Evolutionary conservation across 2,329 filamentous ascomycete genomes (phyloP), one percentile per base, ranked within the genome.

Genomic region (Scedosporium boydii): DNA sequence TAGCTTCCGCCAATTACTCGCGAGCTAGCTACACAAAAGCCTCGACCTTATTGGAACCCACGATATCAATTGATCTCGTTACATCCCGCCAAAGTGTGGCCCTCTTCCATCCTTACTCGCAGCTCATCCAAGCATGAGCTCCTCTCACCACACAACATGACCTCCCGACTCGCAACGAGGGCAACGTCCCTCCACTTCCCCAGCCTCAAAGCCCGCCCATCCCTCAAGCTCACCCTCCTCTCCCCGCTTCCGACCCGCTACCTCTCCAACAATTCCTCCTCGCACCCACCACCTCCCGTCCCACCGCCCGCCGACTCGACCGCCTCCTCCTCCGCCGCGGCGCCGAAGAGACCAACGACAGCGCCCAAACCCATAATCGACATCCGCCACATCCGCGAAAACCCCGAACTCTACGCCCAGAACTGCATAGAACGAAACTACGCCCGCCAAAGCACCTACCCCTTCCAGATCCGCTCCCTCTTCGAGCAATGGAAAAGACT

Each of bases 371-470:
- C 90, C 27, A 83, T 83, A 57, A 82, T 96, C 67, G 89, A 97
- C 77, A 82, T 96, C 71, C 93, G 91, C 73, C 88, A 95, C 76
- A 96, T 99, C 73, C 92, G 93, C 63, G 84, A 91, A 70, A 90
- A 96, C 74, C 85, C 89, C 16, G 84, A 87, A 14, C 81, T 96
- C 16, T 90, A 97, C 78, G 83, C 89, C 68, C 80, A 88, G 67
- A 98, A 96, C 71, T 96, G 91, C 75, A 73, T 88, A 64, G 87
- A 92, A 67, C 87, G 95, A 68, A 97, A 97, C 73, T 97, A 97
- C 76, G 80, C 72, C 63, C 68, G 73, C 27, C 82, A 84, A 66
- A 77, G 82, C 44, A 69, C 74, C 14, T 80, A 86, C 67, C 84
- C 87, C 0, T 72, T 75, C 7, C 80, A 76, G 61, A 89, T 89